A percentile compares a stretch with the other conserved stretches of the same genome.
Conservation (phyloP, 2,329 filamentous ascomycete species). For the Pezizomycotina sp. region DNA sequence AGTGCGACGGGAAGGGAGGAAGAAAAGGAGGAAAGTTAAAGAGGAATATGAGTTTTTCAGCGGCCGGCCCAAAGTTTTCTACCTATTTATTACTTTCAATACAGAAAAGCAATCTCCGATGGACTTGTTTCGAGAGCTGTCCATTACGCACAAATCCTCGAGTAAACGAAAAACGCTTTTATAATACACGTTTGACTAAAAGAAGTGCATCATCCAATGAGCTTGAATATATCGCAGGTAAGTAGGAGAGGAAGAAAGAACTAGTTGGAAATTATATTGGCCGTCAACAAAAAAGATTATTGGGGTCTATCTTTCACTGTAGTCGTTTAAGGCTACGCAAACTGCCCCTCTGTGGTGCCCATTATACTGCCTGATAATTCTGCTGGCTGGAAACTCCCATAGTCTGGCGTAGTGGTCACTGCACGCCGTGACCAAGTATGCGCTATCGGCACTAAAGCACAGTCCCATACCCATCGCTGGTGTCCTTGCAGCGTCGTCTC, state of each 20-base stretch:
- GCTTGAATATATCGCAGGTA: slow-evolving; percentile 1
- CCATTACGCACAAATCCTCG: slow-evolving; percentile 4
- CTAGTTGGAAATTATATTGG: background rate
- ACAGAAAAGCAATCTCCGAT: background rate
- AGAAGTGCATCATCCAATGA: background rate
- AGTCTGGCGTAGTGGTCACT: slow-evolving; percentile 83
- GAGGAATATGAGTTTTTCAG: background rate
- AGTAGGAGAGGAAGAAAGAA: background rate
- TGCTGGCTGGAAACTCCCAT: slow-evolving; percentile 75
- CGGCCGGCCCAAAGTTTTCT: background rate
- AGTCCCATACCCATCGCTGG: slow-evolving; percentile 96
- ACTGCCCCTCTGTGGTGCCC: slow-evolving; percentile 84
- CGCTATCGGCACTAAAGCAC: slow-evolving; percentile 87
- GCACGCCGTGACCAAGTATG: slow-evolving; percentile 83
- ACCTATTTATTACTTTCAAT: background rate
- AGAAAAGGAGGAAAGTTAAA: slow-evolving; percentile 1
- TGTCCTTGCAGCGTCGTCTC: slow-evolving; percentile 79
- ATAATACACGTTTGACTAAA: background rate
- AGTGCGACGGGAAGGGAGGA: slow-evolving; percentile 1
- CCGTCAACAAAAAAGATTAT: background rate
- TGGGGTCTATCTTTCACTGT: slow-evolving; percentile 29
- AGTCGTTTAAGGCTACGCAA: slow-evolving; percentile 84
- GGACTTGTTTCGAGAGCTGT: background rate
- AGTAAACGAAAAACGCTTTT: background rate
- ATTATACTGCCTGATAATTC: slow-evolving; percentile 87